Evolutionary conservation across 306 rosid species (phyloP).

Genomic region (Trichosanthes truncata): DNA sequence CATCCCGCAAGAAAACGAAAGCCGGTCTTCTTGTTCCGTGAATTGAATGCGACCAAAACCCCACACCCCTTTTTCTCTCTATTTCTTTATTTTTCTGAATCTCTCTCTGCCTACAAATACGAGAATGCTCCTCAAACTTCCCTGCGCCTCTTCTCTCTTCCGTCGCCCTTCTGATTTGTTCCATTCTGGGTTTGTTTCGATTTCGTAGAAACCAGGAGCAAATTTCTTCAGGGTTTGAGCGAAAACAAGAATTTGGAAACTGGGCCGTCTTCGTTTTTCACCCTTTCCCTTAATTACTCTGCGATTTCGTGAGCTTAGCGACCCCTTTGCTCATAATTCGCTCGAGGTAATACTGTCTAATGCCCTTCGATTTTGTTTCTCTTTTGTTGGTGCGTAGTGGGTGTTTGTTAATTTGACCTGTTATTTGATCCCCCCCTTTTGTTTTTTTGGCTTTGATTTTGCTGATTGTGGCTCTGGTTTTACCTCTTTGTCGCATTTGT

Average conservation of each 20-base stretch:
- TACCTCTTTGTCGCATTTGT: background rate
- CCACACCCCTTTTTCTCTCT: constrained; percentile 5
- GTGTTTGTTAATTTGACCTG: background rate
- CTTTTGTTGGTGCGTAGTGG: background rate
- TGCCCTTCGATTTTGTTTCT: background rate
- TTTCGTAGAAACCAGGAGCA: background rate
- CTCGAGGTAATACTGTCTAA: background rate
- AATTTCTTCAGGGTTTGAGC: constrained; percentile 19
- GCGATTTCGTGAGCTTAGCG: background rate
- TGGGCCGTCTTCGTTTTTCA: background rate
- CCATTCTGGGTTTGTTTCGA: constrained; percentile 17
- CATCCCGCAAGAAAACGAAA: constrained; percentile 45
- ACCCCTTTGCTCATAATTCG: background rate
- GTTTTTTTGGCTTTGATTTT: constrained; percentile 8
- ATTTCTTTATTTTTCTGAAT: background rate
- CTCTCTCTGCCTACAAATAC: constrained; percentile 51
- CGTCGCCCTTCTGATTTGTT: constrained; percentile 15
- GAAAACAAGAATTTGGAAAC: background rate
- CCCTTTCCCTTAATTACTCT: background rate
- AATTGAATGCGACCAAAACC: constrained; percentile 39
- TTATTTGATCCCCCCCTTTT: constrained; percentile 31
- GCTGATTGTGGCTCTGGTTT: background rate
- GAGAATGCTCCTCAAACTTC: constrained; percentile 23
- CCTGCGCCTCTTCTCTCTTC: constrained; percentile 28
- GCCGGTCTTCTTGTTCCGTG: constrained; percentile 34